Evolutionary conservation across 2,329 filamentous ascomycete species (phyloP).

Genomic region (Mycosphaerella arachidis): DNA sequence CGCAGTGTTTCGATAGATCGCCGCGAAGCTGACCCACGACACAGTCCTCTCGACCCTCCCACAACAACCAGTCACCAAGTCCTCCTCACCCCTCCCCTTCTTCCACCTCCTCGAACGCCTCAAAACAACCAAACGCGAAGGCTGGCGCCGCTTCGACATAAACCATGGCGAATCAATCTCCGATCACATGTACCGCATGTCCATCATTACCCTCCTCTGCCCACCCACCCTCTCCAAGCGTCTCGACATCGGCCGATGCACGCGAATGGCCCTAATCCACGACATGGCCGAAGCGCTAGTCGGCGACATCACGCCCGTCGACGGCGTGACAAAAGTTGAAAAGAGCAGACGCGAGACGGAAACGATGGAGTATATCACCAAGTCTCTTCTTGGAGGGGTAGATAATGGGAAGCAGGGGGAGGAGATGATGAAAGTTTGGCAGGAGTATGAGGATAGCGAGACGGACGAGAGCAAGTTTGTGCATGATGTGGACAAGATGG

Average conservation of each 20-base stretch:
- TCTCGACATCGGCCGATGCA: constrained; percentile 77
- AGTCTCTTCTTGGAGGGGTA: constrained; percentile 67
- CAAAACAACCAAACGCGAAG: constrained; percentile 94
- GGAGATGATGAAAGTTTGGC: constrained; percentile 77
- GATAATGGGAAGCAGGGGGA: constrained; percentile 64
- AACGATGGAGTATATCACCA: constrained; percentile 88
- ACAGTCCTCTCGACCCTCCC: constrained; percentile 62
- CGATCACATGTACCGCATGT: constrained; percentile 99
- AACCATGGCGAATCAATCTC: constrained; percentile 76
- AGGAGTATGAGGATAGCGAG: constrained; percentile 86
- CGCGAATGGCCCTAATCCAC: constrained; percentile 92
- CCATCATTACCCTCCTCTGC: constrained; percentile 87
- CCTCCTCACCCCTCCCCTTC: constrained; percentile 76
- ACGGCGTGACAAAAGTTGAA: constrained; percentile 77
- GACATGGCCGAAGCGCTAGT: constrained; percentile 97
- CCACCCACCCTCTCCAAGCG: constrained; percentile 66
- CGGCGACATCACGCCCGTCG: constrained; percentile 92
- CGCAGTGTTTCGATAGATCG: constrained; percentile 16
- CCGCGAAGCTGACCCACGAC: neutral
- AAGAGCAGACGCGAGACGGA: constrained; percentile 81
- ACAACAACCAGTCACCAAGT: constrained; percentile 53
- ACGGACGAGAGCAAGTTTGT: constrained; percentile 86
- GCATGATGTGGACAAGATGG: constrained; percentile 96
- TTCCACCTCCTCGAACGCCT: constrained; percentile 91
- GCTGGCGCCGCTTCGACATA: constrained; percentile 88